Evolutionary conservation across 78 protist species (phyloP), one percentile per base, ranked within the genome.

Genomic region (Cyanophora paradoxa): DNA sequence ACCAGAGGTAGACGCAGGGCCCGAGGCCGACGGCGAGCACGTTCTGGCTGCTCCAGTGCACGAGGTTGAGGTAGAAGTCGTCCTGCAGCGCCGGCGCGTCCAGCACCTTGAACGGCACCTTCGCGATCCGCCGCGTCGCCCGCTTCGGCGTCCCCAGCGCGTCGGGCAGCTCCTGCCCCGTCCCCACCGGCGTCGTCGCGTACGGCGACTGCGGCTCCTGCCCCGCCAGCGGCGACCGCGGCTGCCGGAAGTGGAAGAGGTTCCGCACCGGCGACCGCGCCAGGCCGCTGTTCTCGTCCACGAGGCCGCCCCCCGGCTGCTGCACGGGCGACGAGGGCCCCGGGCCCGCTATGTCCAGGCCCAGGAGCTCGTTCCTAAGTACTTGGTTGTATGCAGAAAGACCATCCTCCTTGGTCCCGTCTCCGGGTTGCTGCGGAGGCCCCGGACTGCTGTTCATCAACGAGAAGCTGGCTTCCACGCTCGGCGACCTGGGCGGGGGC

Each of bases 1-100:
- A 31, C 84, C 84, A 79, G 17, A 77, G 74, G 46, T 75, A 75
- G 19, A 58, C 79, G 28, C 79, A 50, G 6, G 61, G 16, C n/a
- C 71, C 72, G 13, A 83, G 73, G 33, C 81, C 89, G 59, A 85
- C 85, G 1, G 85, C 89, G 22, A 85, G 63, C 19, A 79, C 78
- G 42, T 78, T 79, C 26, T 36, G 30, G 30, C 68, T 22, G 4
- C 77, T 52, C 84, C 84, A 80, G 28, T 70, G 79, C 36, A 80
- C 81, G 10, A 80, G 57, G 61, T 80, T 71, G 20, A 80, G 37
- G 33, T 80, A 80, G 17, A 74, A 80, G 62, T 80, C 84, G 59
- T 80, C 79, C 34, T 33, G 33, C 10, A 78, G 56, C 52, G 61
- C 79, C 7, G 81, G 79, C 17, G 89, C 89, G 41, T 80, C 86